Conservation (phyloP, 176 grass and related monocot genomes). For the Coix lacrymajobi region DNA sequence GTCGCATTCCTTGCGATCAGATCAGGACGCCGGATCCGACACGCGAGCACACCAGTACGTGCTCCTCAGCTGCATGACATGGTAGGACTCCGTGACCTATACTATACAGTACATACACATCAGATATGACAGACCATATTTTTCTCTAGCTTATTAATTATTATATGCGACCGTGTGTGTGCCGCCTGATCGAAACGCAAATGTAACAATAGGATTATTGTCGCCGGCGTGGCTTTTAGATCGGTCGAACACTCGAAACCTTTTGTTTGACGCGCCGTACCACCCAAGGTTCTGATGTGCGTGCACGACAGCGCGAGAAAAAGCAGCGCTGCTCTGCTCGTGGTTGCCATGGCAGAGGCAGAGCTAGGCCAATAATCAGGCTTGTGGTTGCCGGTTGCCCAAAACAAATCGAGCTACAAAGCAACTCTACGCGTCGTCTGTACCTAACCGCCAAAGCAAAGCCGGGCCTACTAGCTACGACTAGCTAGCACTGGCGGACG, state of each 20-base stretch:
- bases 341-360: slow-evolving; percentile 19
- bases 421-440: background rate
- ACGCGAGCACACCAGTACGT: background rate
- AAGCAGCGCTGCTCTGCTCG: background rate
- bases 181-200: background rate
- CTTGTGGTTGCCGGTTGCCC: slow-evolving; percentile 9
- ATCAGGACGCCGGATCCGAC: background rate
- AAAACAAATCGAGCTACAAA: background rate
- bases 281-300: background rate
- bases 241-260: background rate
- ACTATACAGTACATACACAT: no score
- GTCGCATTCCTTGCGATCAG: background rate
- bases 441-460: slow-evolving; percentile 1
- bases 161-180: background rate
- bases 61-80: background rate
- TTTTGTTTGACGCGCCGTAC: background rate
- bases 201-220: background rate
- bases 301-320: background rate
- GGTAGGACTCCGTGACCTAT: background rate
- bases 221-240: background rate
- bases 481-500: background rate
- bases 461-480: background rate
- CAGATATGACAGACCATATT: background rate
- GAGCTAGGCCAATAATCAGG: slow-evolving; percentile 6
- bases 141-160: background rate